Conservation (phyloP, 495 filamentous ascomycete genomes). For the Neurospora tetrasperma region DNA sequence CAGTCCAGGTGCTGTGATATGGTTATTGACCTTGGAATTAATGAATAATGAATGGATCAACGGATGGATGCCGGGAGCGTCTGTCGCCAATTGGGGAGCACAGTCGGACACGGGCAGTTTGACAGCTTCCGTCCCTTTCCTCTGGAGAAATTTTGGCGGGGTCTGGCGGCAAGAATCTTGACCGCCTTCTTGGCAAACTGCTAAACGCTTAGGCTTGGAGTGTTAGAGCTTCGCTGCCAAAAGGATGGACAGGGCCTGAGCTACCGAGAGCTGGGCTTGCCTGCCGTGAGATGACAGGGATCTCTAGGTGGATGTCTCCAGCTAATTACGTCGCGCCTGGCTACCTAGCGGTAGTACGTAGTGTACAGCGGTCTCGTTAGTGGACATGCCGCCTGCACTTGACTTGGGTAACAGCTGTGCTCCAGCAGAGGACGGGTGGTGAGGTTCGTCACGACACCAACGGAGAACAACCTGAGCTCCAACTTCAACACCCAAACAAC, state of each 20-base stretch:
- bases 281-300: not conserved
- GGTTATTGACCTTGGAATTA: not conserved
- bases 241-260: not conserved
- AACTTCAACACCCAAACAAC: not conserved
- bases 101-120: not conserved
- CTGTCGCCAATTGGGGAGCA: not conserved
- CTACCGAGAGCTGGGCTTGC: not conserved
- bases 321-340: conserved; percentile 24
- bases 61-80: not conserved
- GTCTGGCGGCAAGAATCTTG: conserved; percentile 17
- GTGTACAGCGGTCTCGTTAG: not conserved
- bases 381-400: not conserved
- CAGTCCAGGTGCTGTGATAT: not conserved
- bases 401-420: not conserved
- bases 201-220: not conserved
- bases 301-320: not conserved
- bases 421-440: not conserved
- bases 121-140: not conserved
- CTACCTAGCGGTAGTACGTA: conserved; percentile 15
- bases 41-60: not conserved
- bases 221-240: not conserved
- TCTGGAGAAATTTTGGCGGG: conserved; percentile 26
- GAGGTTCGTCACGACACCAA: not conserved
- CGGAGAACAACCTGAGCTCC: not conserved
- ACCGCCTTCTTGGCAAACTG: conserved; percentile 12